Evolutionary conservation across 2,329 filamentous ascomycete species (phyloP), one percentile per base, ranked within the genome.

Genomic region (Sordariomycetes sp.): DNA sequence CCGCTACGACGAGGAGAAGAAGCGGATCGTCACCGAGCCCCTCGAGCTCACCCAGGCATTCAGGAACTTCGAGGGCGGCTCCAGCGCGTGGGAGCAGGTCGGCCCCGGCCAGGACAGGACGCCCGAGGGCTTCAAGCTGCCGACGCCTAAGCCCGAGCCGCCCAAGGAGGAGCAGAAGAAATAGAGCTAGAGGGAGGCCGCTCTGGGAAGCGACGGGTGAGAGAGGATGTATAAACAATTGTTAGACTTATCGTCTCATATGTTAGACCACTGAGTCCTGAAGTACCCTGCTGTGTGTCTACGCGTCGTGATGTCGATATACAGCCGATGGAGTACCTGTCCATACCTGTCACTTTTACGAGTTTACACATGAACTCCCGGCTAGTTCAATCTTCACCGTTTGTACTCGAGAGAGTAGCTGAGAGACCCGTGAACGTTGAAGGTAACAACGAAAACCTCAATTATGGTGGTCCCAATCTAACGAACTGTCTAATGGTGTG

Each of bases 1-100:
- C 65, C 83, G 94, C 69, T 99, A 95, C 70, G 94, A 99, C 65
- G 94, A 99, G 77, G 95, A 99, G 82, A 99, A 97, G 89, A 99
- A 99, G 85, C 85, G 94, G 62, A 97, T 99, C 70, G 93, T 99
- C 61, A 93, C 95, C 35, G 95, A 99, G 80, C 94, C 95, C 48
- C 80, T 99, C 55, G 94, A 99, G 79, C 82, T 99, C 74, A 97
- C 94, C 16, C 94, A 99, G 76, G 94, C 95, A 8, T 99, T 95
- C 85, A 86, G 94, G 66, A 97, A 99, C 78, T 99, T 99, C 69
- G 92, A 97, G 76, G 91, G 92, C 61, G 90, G 91, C 59, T 85
- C 85, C 53, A 85, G 86, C 63, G 81, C 81, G 16, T 86, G 83
- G 83, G 83, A 86, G 76, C 83, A 80, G 64, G 74, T 87, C 62